Evolutionary conservation across 352 stramenopile species (phyloP), one percentile per base, ranked within the genome.

Genomic region (Globisporangium perplexum): DNA sequence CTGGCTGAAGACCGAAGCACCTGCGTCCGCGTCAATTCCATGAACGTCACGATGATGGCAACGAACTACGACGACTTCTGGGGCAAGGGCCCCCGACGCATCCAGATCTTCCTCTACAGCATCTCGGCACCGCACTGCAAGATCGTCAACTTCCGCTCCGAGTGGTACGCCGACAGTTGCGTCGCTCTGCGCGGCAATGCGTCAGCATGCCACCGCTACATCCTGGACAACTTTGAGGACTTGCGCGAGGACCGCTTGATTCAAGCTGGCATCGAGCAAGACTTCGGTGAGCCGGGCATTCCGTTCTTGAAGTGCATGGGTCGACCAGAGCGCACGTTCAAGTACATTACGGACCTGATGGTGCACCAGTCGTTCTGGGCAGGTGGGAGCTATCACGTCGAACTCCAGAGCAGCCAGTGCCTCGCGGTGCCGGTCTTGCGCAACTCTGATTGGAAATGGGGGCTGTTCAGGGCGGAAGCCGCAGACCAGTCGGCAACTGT

Each of bases 281-380:
- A 84, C 39, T 80, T 80, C 31, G 77, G 77, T 1, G 53, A 56
- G 26, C 43, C 50, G 20, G 77, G 77, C 8, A 60, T 69, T 30
- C 65, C 74, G 0, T 88, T 86, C 24, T 46, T 88, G 23, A 70
- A 73, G 26, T 88, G 77, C 47, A 50, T 53, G 14, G 74, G 72
- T 3, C 70, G 77, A 11, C 70, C 77, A 0, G 41, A 65, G 12
- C 38, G 47, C 0, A 44, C 57, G 4, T 88, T 88, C 57, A 53
- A 64, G 26, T 88, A 74, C 51, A 74, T 83, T 12, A 83, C 77
- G 8, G 77, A 88, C 53, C 55, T 85, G 43, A 70, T 88, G 72
- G 68, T 78, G 14, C 63, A 77, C 7, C 69, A 83, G 55, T 71
- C 65, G 1, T 85, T 70, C 50, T 88, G 74, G 77, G 63, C 77